These are phyloP conservation scores for Linnemannia hyalina DNA, from an alignment of 192 early-diverging fungal genomes.

Conservation along the genomic window DNA sequence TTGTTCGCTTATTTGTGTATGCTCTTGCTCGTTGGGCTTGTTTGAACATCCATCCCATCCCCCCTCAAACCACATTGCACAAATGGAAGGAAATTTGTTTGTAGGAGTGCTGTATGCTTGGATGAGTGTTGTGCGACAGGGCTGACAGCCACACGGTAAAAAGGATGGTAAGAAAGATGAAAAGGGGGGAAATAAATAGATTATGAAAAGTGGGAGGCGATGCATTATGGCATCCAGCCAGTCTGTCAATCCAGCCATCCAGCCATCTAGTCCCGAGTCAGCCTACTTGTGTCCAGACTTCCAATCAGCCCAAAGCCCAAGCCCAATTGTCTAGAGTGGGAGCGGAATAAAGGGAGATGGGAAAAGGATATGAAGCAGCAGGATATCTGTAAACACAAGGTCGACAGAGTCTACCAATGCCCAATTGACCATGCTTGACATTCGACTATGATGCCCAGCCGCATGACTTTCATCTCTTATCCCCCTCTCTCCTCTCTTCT, in stretches of 20 bases:
- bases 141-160: not conserved
- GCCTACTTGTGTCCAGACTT: not conserved
- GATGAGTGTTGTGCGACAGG: not conserved
- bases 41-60: not conserved
- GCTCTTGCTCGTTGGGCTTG: not conserved
- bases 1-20: not conserved
- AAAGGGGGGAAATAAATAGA: not conserved
- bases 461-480: not conserved
- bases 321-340: not conserved
- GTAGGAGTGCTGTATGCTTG: not conserved
- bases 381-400: not conserved
- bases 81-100: not conserved
- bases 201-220: not conserved
- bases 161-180: not conserved
- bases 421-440: not conserved
- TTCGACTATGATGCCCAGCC: conserved; percentile 1
- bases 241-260: too few relatives aligned
- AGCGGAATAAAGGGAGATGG: not conserved
- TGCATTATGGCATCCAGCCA: not conserved
- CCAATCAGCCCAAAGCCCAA: not conserved
- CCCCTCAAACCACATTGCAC: not conserved
- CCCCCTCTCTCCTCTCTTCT: not conserved
- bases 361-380: not conserved
- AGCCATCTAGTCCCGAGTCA: too few relatives aligned
- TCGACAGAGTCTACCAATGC: not conserved